Conservation (phyloP, 805 yeast genomes). For the Metschnikowia picachoensis region DNA sequence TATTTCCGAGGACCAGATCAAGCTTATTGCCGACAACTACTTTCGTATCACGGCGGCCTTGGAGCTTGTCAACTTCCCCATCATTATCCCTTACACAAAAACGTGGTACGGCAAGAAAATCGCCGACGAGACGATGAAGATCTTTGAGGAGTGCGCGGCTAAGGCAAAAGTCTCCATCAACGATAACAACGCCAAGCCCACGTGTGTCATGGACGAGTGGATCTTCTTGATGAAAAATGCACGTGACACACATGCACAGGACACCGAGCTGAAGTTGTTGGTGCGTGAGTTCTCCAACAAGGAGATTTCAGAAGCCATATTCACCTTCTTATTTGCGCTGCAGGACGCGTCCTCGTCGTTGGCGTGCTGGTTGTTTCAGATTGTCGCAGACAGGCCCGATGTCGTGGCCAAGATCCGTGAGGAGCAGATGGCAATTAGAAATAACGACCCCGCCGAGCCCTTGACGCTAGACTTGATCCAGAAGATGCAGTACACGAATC, state of each 20-base stretch:
- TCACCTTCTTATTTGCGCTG: slow-evolving; percentile 94
- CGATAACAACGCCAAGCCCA: slow-evolving; percentile 69
- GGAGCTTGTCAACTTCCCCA: slow-evolving; percentile 96
- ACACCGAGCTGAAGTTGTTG: slow-evolving; percentile 51
- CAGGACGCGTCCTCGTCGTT: slow-evolving; percentile 97
- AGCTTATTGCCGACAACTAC: slow-evolving; percentile 86
- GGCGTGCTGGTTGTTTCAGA: slow-evolving; percentile 97
- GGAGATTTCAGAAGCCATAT: slow-evolving; percentile 94
- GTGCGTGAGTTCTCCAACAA: slow-evolving; percentile 82
- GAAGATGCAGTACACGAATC: slow-evolving; percentile 79
- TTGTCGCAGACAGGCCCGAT: slow-evolving; percentile 93
- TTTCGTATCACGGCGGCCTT: slow-evolving; percentile 91
- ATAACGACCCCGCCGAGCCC: slow-evolving; percentile 61
- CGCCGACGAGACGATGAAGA: slow-evolving; percentile 91
- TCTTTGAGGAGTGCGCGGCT: slow-evolving; percentile 84
- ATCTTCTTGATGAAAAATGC: slow-evolving; percentile 78
- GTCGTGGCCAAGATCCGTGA: slow-evolving; percentile 80
- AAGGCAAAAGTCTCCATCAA: slow-evolving; percentile 75
- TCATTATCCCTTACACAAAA: slow-evolving; percentile 91
- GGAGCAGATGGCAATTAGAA: slow-evolving; percentile 83
- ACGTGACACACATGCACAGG: slow-evolving; percentile 45
- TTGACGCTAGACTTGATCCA: slow-evolving; percentile 74
- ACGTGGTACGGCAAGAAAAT: slow-evolving; percentile 96
- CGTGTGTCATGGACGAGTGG: slow-evolving; percentile 97
- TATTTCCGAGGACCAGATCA: slow-evolving; percentile 87